Evolutionary conservation across 768 basidiomycete species (phyloP).

Genomic region (Panaeolus papilionaceus): DNA sequence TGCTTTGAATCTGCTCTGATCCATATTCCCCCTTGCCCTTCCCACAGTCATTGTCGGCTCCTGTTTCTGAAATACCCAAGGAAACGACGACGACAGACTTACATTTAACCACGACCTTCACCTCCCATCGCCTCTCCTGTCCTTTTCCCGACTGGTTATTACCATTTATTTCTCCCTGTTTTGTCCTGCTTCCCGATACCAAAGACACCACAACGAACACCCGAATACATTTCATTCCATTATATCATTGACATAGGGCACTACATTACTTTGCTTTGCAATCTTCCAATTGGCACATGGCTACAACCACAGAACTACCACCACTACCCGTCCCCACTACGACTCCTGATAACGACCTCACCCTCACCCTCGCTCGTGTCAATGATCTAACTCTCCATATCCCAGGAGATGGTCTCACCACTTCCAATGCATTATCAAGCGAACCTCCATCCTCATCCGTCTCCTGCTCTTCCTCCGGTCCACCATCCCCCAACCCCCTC

Average conservation of each 20-base stretch:
- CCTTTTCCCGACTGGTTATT: too few species aligned
- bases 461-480: slow-evolving; percentile 20
- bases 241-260: too few species aligned
- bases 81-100: background rate
- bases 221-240: too few species aligned
- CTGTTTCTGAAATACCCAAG: background rate
- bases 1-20: background rate
- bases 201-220: background rate
- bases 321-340: background rate
- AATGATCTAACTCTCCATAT: slow-evolving; percentile 9
- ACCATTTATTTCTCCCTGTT: too few species aligned
- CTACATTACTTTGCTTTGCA: too few species aligned
- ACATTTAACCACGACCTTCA: too few species aligned
- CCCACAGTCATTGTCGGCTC: slow-evolving; percentile 1
- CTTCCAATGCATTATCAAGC: slow-evolving; percentile 1
- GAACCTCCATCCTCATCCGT: slow-evolving; percentile 24
- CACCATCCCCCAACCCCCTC: slow-evolving; percentile 27
- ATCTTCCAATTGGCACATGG: background rate
- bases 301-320: slow-evolving; percentile 1
- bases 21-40: background rate
- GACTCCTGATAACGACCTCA: slow-evolving; percentile 8
- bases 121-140: too few species aligned
- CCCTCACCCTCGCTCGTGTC: slow-evolving; percentile 2
- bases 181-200: background rate
- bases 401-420: slow-evolving; percentile 17